Conservation (phyloP, 1,284 basidiomycete genomes). For the Dichomitus squalens region DNA sequence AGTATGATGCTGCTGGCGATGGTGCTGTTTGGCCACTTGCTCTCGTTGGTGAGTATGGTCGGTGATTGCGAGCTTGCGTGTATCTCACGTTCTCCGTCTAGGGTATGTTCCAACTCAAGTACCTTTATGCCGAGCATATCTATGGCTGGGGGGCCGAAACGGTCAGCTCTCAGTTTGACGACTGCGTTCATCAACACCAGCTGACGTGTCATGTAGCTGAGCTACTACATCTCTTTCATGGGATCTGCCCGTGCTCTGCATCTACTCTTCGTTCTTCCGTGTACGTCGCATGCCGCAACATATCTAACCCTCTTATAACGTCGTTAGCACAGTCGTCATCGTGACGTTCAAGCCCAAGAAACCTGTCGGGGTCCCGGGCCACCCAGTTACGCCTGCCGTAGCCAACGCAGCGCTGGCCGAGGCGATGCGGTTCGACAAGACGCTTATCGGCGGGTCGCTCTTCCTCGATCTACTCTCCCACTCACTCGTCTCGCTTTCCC, state of each 20-base stretch:
- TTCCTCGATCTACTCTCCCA: constrained; percentile 69
- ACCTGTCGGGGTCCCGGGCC: constrained; percentile 5
- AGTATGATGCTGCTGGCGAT: constrained; percentile 55
- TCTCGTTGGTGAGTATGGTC: constrained; percentile 44
- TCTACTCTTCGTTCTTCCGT: constrained; percentile 58
- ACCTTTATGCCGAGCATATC: constrained; percentile 57
- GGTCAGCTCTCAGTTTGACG: constrained; percentile 30
- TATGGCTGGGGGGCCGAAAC: constrained; percentile 61
- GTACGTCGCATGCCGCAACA: constrained; percentile 40
- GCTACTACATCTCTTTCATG: constrained; percentile 63
- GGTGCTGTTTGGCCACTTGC: constrained; percentile 46
- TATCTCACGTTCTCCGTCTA: constrained; percentile 24
- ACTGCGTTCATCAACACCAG: neutral
- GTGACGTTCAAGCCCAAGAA: constrained; percentile 47
- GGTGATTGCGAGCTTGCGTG: neutral
- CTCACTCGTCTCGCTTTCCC: constrained; percentile 53
- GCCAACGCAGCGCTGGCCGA: constrained; percentile 45
- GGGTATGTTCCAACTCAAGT: constrained; percentile 63
- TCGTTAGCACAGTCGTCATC: constrained; percentile 41
- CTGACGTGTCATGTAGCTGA: constrained; percentile 41
- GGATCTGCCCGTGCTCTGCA: constrained; percentile 52
- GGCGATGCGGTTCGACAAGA: constrained; percentile 73
- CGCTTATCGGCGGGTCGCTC: constrained; percentile 60
- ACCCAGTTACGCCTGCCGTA: constrained; percentile 11
- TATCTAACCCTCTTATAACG: constrained; percentile 17